phyloP scores from a whole-genome alignment of 768 basidiomycete genomes.

The Rhodocollybia butyracea region DNA sequence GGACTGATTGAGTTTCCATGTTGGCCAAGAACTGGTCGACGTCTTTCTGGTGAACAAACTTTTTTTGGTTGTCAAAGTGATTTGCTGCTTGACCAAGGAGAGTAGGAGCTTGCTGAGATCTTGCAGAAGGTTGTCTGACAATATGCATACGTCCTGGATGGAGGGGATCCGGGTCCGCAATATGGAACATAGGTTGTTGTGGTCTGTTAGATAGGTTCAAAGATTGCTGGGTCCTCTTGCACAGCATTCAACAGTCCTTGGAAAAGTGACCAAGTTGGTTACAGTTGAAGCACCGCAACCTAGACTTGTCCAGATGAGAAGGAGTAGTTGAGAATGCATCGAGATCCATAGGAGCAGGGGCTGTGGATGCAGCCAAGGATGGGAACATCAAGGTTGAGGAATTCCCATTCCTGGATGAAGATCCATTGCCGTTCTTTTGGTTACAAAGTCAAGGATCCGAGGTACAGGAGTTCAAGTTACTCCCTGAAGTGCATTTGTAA shows the following conservation, averaged over 20 bases:
- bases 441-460: background rate
- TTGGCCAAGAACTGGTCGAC: background rate
- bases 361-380: background rate
- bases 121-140: too few species aligned
- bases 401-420: background rate
- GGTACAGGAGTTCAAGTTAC: background rate
- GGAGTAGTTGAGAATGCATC: background rate
- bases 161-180: background rate
- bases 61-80: background rate
- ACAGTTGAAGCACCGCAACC: slow-evolving; percentile 12
- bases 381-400: background rate
- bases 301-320: background rate
- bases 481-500: background rate
- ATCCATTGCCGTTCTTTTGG: background rate
- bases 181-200: background rate
- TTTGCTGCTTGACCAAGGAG: background rate
- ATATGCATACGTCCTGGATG: background rate
- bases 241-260: slow-evolving; percentile 6
- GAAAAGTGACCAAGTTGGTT: slow-evolving; percentile 11
- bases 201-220: background rate
- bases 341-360: slow-evolving; percentile 7
- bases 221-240: background rate
- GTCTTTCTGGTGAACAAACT: background rate
- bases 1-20: background rate
- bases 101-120: background rate